Conservation (phyloP, 768 basidiomycete genomes). For the Imleria badia region DNA sequence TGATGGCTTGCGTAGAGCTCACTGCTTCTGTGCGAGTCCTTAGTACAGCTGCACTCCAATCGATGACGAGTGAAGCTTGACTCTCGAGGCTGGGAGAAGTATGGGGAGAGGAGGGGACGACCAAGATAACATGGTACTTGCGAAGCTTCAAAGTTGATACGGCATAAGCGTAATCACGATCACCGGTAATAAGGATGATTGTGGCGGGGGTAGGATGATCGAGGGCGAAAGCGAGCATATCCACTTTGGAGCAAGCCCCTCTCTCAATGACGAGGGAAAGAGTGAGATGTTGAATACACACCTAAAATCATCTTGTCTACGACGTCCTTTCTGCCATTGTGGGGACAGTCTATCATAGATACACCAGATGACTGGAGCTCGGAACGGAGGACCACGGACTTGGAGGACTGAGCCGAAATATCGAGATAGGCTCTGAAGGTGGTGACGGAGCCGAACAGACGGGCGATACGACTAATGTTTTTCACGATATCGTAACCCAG, state of each 20-base stretch:
- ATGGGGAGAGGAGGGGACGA: conserved; percentile 40
- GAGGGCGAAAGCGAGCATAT: conserved; percentile 66
- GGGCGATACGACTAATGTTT: conserved; percentile 45
- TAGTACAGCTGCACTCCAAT: conserved; percentile 48
- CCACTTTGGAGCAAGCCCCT: conserved; percentile 42
- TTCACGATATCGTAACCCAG: conserved; percentile 44
- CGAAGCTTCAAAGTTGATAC: conserved; percentile 56
- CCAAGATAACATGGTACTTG: conserved; percentile 50
- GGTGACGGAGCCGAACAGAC: conserved; percentile 45
- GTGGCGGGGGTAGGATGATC: conserved; percentile 56
- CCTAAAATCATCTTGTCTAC: conserved; percentile 50
- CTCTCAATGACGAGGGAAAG: conserved; percentile 1
- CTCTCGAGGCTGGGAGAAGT: conserved; percentile 47
- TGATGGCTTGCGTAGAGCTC: conserved; percentile 13
- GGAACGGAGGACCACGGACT: conserved; percentile 37
- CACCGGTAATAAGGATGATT: conserved; percentile 62
- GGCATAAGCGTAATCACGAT: conserved; percentile 68
- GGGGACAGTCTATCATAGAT: conserved; percentile 38
- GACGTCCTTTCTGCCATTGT: conserved; percentile 35
- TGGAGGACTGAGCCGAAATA: conserved; percentile 38
- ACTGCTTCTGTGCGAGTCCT: conserved; percentile 26
- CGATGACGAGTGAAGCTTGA: conserved; percentile 53
- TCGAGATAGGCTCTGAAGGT: conserved; percentile 57
- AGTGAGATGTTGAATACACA: conserved; percentile 14
- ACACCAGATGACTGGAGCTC: conserved; percentile 47